Base-by-base conservation (phyloP, 208 protist species). In the Blastocrithidia nonstop region DNA sequence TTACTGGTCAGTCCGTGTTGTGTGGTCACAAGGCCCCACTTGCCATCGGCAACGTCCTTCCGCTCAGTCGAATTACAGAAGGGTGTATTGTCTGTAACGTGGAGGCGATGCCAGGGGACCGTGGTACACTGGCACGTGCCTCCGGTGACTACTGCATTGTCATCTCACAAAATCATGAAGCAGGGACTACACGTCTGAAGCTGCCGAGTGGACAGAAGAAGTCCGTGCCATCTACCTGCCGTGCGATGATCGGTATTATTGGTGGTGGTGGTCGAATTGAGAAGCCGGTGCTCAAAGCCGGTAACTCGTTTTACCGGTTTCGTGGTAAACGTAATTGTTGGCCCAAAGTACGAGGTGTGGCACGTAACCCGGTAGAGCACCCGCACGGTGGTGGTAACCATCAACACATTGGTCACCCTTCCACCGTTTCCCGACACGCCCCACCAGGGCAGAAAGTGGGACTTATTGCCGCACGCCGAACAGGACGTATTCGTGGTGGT, bases 371-470 rank as follows among this genome's bases (percentile, higher is more conserved):
- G 20, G 88, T 97, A 29, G 95, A 96, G 78, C 98, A 99, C 74
- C 98, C 98, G 25, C 95, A 98, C 69, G 97, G 98, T 94, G 97
- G 97, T 97, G 98, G 98, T 97, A 99, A 99, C 73, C 98, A 99
- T 87, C 96, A 99, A 93, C 98, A 99, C 77, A 96, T 99, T 82
- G 98, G 98, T 74, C 78, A 97, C 61, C 83, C 95, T 26, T 93
- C 86, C 11, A 97, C 93, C 44, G 80, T 96, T 19, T 90, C 76
- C 79, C 63, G 76, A 75, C 39, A 92, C 61, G 56, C 68, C 11
- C 81, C 95, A 36, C 75, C 96, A 45, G 97, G 97, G 76, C 85
- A 93, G 59, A 99, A 99, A 80, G 80, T 96, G 61, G 98, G 98
- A 90, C 90, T 99, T 45, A 99, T 99, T 57, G 97, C 97, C 45